These are phyloP conservation scores for Aegilops bicornis DNA, from an alignment of 176 grass and related monocot species.

Conservation along the genomic window DNA sequence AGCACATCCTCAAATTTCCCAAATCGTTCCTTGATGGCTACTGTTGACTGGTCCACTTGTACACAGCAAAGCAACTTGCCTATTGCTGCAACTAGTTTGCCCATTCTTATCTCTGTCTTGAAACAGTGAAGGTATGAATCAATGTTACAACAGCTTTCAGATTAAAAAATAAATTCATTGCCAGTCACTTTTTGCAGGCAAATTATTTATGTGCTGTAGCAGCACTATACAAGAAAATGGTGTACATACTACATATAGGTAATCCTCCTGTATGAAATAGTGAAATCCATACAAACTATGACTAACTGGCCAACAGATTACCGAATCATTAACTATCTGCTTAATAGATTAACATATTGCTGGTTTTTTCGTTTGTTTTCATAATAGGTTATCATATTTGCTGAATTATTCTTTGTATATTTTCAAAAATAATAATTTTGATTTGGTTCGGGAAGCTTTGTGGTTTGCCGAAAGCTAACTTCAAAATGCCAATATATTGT, in stretches of 20 bases:
- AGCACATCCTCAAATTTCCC: conserved; percentile 68
- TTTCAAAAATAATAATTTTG: not conserved
- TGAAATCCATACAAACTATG: not conserved
- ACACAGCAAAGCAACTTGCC: conserved; percentile 52
- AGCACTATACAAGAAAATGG: not conserved
- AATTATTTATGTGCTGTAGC: not conserved
- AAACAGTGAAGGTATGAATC: not conserved
- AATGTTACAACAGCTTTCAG: not conserved
- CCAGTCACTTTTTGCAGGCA: not conserved
- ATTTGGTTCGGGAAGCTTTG: not conserved
- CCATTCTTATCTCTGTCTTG: conserved; percentile 19
- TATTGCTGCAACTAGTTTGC: conserved; percentile 36
- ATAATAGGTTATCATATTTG: not conserved
- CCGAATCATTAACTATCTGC: not conserved
- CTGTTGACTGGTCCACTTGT: conserved; percentile 65
- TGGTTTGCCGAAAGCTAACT: not conserved
- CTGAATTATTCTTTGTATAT: not conserved
- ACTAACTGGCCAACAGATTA: not conserved
- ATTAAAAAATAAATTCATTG: not conserved
- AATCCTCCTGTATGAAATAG: not conserved
- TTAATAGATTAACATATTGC: not conserved
- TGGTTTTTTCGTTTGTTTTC: not conserved
- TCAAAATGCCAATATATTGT: not conserved
- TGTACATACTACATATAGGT: not conserved
- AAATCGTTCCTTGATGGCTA: conserved; percentile 61